phyloP scores from a whole-genome alignment of 164 flowering plant species.

The Hamamelis virginiana region DNA sequence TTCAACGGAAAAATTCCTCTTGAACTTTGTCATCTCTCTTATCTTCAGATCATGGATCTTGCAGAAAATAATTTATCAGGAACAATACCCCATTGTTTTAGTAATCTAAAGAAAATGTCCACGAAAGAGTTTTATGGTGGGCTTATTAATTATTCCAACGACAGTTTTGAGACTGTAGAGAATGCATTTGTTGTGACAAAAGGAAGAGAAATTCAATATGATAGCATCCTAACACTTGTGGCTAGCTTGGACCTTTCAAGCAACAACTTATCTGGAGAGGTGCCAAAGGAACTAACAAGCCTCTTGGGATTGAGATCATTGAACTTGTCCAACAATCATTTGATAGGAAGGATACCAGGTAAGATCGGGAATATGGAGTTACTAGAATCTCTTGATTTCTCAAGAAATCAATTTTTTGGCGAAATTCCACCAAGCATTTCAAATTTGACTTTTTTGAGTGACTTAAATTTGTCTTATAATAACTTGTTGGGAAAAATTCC shows the following conservation, averaged over 20 bases:
- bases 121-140: too few relatives aligned
- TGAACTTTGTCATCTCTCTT: too few relatives aligned
- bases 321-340: too few relatives aligned
- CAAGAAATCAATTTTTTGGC: slow-evolving; percentile 14
- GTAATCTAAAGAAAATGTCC: too few relatives aligned
- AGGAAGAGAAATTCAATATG: slow-evolving; percentile 16
- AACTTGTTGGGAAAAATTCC: not conserved
- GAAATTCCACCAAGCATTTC: slow-evolving; percentile 23
- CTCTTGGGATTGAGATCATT: too few relatives aligned
- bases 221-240: not conserved
- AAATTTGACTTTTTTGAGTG: slow-evolving; percentile 16
- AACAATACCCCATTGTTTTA: too few relatives aligned
- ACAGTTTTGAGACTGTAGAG: not conserved
- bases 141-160: too few relatives aligned
- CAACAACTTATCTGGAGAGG: slow-evolving; percentile 19
- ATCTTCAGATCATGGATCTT: slow-evolving; percentile 22
- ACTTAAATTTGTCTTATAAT: slow-evolving; percentile 37
- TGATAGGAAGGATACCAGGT: too few relatives aligned
- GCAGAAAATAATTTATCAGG: not conserved
- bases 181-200: slow-evolving; percentile 6
- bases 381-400: too few relatives aligned
- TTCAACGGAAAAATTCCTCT: too few relatives aligned
- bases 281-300: too few relatives aligned
- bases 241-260: slow-evolving; percentile 31
- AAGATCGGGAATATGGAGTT: not conserved